Base-by-base conservation (phyloP, 2,329 filamentous ascomycete species). In the Orbilia blumenaviensis region DNA sequence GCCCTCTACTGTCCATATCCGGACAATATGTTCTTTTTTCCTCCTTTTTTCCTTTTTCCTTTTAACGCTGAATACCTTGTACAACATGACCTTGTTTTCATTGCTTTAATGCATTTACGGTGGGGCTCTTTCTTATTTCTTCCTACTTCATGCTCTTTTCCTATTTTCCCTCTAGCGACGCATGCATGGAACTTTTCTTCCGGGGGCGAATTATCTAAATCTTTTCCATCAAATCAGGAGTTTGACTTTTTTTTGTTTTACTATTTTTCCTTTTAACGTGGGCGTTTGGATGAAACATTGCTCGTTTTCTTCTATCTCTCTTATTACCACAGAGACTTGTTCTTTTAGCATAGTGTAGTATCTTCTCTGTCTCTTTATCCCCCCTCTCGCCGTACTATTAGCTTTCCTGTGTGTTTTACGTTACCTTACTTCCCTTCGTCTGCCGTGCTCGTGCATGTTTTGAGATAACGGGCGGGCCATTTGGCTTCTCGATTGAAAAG, bases 31-130 rank as follows among this genome's bases (percentile, higher is more conserved):
- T 18, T 9, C 18, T 27, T 42, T 41, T 67, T n/a, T n/a, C n/a
- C n/a, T n/a, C 4, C 34, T 32, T 23, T 48, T 36, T 9, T 6
- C 16, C 21, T 29, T 32, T 69, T 23, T 18, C 21, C 4, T 32
- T 25, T 42, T 56, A 60, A 23, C 38, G 6, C 25, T 61, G 18
- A 60, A 62, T 66, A 67, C 58, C 50, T 69, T 78, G 62, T 75
- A 76, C 58, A 69, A 69, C 63, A 73, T 69, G 63, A 73, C 42
- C 73, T 66, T 52, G 34, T 67, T 63, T 42, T 72, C 61, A 69
- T 72, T 66, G 66, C 66, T 71, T 71, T 63, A 69, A 68, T 76
- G 77, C 74, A 78, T 78, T 78, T 76, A 48, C 42, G 68, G 54
- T 61, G 73, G 78, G 69, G 46, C 66, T 73, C 46, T 56, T 56